phyloP scores from a whole-genome alignment of 1,284 basidiomycete genomes.

The Boletus smithii region DNA sequence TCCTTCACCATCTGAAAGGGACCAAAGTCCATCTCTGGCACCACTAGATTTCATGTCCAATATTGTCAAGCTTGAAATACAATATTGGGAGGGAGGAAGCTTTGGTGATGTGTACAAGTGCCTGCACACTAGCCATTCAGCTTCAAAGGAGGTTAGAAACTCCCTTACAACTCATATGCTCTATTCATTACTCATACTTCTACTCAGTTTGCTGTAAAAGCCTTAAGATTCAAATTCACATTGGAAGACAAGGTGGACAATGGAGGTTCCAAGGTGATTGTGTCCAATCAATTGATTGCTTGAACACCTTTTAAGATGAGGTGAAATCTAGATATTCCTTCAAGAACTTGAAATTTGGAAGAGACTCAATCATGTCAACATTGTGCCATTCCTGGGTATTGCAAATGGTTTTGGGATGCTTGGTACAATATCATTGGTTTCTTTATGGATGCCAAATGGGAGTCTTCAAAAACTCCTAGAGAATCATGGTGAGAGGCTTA shows the following conservation, averaged over 20 bases:
- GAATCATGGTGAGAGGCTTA: background rate
- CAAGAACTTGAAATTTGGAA: background rate
- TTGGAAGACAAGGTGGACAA: background rate
- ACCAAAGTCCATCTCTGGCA: no score
- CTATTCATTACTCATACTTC: background rate
- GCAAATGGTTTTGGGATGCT: background rate
- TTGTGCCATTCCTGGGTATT: background rate
- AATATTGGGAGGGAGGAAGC: background rate
- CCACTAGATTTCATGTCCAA: no score
- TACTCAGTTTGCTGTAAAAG: background rate
- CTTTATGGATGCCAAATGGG: background rate
- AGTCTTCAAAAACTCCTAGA: background rate
- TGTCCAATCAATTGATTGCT: background rate
- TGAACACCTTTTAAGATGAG: background rate
- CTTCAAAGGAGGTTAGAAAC: background rate
- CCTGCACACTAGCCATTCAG: background rate
- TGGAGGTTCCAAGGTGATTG: background rate
- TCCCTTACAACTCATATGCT: no score
- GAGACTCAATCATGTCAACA: background rate
- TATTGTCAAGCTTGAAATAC: background rate
- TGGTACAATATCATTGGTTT: background rate
- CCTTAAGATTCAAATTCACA: background rate
- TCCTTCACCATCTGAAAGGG: no score
- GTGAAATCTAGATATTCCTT: background rate
- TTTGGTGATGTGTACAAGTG: background rate